phyloP scores from a whole-genome alignment of 306 rosid genomes.

The Dryas drummondii region DNA sequence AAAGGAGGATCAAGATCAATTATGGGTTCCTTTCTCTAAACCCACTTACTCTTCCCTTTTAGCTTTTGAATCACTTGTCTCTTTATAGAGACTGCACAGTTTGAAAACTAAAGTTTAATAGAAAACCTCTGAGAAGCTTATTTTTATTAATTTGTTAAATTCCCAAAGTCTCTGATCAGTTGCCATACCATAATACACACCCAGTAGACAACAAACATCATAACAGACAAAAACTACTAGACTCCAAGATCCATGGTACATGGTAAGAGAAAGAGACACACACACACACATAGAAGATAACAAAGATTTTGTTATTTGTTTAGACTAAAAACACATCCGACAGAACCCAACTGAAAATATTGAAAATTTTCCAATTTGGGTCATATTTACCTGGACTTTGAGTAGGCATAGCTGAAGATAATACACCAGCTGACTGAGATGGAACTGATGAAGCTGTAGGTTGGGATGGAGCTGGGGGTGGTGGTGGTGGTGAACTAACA shows the following conservation, averaged over 20 bases:
- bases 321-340: constrained; percentile 40
- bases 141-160: constrained; percentile 36
- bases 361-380: constrained; percentile 19
- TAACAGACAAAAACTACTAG: constrained; percentile 76
- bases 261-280: constrained; percentile 20
- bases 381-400: constrained; percentile 54
- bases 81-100: constrained; percentile 34
- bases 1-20: constrained; percentile 39
- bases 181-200: constrained; percentile 23
- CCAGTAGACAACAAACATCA: constrained; percentile 39
- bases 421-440: constrained; percentile 39
- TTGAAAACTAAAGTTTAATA: constrained; percentile 29
- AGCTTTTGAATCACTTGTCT: constrained; percentile 48
- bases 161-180: constrained; percentile 35
- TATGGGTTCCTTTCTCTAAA: constrained; percentile 44
- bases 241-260: constrained; percentile 40
- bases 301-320: constrained; percentile 12
- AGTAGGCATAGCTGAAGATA: constrained; percentile 44
- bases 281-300: not conserved
- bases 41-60: constrained; percentile 34
- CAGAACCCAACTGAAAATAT: constrained; percentile 36
- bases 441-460: constrained; percentile 29
- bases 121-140: constrained; percentile 24
- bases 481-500: constrained; percentile 34
- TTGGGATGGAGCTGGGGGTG: constrained; percentile 9